phyloP scores from a whole-genome alignment of 495 filamentous ascomycete species.

The Penicillium fimorum region DNA sequence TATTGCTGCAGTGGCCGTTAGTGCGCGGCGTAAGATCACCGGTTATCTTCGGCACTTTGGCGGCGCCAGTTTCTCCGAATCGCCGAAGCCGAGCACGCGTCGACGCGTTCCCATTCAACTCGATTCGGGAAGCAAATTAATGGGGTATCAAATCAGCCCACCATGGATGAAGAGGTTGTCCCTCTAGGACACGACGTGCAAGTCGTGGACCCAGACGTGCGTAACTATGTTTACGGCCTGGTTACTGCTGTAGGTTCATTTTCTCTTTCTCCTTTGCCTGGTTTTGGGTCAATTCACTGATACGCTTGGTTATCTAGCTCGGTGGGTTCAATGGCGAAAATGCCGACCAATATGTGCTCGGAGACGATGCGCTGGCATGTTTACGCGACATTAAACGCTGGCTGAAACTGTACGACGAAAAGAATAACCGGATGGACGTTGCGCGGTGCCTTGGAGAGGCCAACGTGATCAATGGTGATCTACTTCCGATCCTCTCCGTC shows the following conservation, averaged over 20 bases:
- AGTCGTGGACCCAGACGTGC: slow-evolving; percentile 80
- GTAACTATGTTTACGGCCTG: slow-evolving; percentile 86
- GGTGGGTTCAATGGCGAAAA: slow-evolving; percentile 81
- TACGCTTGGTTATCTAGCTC: slow-evolving; percentile 53
- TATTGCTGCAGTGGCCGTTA: not conserved
- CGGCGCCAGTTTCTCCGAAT: slow-evolving; percentile 32
- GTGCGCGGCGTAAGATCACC: slow-evolving; percentile 17
- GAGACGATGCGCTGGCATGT: slow-evolving; percentile 89
- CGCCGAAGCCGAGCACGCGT: slow-evolving; percentile 28
- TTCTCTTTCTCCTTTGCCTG: not conserved
- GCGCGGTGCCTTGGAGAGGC: slow-evolving; percentile 89
- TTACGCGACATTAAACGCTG: slow-evolving; percentile 91
- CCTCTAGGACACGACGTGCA: slow-evolving; percentile 41
- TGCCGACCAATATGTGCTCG: slow-evolving; percentile 80
- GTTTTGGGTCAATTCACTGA: slow-evolving; percentile 24
- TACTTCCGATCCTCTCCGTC: slow-evolving; percentile 80
- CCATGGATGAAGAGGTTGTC: slow-evolving; percentile 44
- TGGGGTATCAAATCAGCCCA: slow-evolving; percentile 16
- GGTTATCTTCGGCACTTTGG: slow-evolving; percentile 43
- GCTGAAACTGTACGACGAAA: slow-evolving; percentile 93
- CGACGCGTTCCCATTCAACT: slow-evolving; percentile 36
- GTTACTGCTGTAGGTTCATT: slow-evolving; percentile 75
- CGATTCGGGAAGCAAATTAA: slow-evolving; percentile 21
- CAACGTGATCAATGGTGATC: slow-evolving; percentile 85
- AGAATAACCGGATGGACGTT: slow-evolving; percentile 91